A percentile compares a stretch with the other conserved stretches of the same genome.
These are phyloP conservation scores for Trichophyton mentagrophytes DNA, from an alignment of 2,329 filamentous ascomycete species.

Conservation along the genomic window DNA sequence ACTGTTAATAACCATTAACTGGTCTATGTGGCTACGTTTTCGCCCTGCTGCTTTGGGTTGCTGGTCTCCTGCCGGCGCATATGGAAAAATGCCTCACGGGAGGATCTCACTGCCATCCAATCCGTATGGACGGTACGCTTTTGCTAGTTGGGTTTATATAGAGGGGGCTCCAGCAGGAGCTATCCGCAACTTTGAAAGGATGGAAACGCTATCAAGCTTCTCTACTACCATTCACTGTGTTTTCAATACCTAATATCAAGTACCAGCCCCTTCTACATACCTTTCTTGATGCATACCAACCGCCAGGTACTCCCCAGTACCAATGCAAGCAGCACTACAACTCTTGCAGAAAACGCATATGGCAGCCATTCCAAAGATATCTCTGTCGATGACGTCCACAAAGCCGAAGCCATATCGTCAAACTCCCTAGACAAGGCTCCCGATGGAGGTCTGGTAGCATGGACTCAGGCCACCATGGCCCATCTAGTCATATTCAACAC, in stretches of 20 bases:
- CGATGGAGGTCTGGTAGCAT: conserved; percentile 42
- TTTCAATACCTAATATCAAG: not conserved
- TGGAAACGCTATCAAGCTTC: not conserved
- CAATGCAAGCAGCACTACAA: not conserved
- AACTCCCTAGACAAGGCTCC: conserved; percentile 18
- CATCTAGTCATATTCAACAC: conserved; percentile 46
- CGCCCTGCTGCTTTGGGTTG: no score
- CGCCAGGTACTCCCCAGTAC: not conserved
- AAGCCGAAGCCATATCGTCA: not conserved
- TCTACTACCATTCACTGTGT: not conserved
- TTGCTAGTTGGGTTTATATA: not conserved
- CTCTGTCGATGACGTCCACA: not conserved
- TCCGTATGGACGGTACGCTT: not conserved
- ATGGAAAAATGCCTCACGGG: not conserved
- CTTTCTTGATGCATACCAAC: not conserved
- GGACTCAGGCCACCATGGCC: conserved; percentile 41
- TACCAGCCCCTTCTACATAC: not conserved
- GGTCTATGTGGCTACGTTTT: no score
- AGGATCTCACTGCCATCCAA: not conserved
- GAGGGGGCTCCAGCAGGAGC: not conserved
- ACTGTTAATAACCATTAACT: no score
- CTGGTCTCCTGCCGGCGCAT: not conserved
- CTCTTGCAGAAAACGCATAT: not conserved
- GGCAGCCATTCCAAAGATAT: not conserved
- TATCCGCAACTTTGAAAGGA: not conserved